Conservation (phyloP, 1,284 basidiomycete species). For the Tylopilus orsonianus region DNA sequence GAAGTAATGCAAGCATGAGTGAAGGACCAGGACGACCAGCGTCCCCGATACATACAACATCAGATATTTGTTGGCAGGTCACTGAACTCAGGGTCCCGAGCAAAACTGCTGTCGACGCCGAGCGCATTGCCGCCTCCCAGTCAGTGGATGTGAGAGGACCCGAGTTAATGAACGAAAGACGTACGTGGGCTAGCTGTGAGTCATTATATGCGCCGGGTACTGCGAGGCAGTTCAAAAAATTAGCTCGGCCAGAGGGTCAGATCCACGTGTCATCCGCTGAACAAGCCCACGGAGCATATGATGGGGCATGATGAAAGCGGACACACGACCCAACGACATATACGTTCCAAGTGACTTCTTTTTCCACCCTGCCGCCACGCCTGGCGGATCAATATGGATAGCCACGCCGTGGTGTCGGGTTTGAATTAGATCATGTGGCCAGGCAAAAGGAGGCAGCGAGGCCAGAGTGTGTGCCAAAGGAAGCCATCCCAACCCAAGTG, state of each 20-base stretch:
- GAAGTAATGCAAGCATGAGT: constrained; percentile 6
- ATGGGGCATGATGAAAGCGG: not conserved
- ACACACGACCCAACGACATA: not conserved
- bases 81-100: constrained; percentile 19
- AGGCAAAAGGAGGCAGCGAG: not conserved
- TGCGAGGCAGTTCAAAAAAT: constrained; percentile 6
- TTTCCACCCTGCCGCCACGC: constrained; percentile 4
- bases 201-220: constrained; percentile 20
- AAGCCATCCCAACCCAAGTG: not conserved
- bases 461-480: not conserved
- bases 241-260: not conserved
- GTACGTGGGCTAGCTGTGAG: not conserved
- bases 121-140: constrained; percentile 19
- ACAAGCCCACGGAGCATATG: not conserved
- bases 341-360: not conserved
- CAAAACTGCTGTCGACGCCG: constrained; percentile 5
- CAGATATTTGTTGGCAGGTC: constrained; percentile 35
- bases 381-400: not conserved
- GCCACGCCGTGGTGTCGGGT: not conserved
- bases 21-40: not conserved
- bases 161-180: constrained; percentile 3
- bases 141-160: not conserved
- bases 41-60: constrained; percentile 28
- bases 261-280: not conserved
- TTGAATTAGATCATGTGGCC: not conserved